Base-by-base conservation (phyloP, 495 filamentous ascomycete genomes). In the Penicillium malachiteum region DNA sequence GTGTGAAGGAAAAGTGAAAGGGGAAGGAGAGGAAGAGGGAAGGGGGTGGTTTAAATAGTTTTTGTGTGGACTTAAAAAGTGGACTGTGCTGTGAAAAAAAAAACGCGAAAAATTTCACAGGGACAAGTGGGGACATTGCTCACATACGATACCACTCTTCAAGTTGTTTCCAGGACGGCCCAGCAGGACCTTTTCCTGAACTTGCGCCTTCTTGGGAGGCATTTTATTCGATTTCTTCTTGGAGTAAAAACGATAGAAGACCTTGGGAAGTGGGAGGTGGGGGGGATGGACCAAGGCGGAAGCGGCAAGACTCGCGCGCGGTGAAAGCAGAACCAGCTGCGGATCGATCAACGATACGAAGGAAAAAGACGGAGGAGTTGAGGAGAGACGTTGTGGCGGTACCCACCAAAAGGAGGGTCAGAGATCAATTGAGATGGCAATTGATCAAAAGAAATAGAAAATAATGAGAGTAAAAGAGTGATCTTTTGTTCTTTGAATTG, bases 81-180 rank as follows among this genome's bases (percentile, higher is more conserved):
- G 65, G 65, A 66, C 65, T 68, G 65, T 68, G 69, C 58, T 70
- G 68, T 67, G 62, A 56, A 55, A 59, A 65, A 66, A 65, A 65
- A 62, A 65, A 37, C 26, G 13, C 63, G 45, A 53, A 66, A 67
- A 68, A 61, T 59, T 57, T 26, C 21, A 4, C 21, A 26, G 21
- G 64, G 59, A 32, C 12, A 34, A 44, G 70, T 72, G 71, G 76
- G 70, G 73, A 64, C 69, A 52, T 52, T 70, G 74, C 78, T 78
- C 78, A 86, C 90, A 82, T 87, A 96, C 95, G 85, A 99, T 99
- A 82, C 95, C 95, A 78, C 90, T 95, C 85, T 97, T 99, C 76
- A 99, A 78, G 79, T 86, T 97, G 81, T 99, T 99, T 64, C 95
- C 95, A 53, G 95, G 95, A 68, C 95, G 84, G 69, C 95, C 95